Base-by-base conservation (phyloP, 2,329 filamentous ascomycete genomes). In the Phyllosticta ampelicida region DNA sequence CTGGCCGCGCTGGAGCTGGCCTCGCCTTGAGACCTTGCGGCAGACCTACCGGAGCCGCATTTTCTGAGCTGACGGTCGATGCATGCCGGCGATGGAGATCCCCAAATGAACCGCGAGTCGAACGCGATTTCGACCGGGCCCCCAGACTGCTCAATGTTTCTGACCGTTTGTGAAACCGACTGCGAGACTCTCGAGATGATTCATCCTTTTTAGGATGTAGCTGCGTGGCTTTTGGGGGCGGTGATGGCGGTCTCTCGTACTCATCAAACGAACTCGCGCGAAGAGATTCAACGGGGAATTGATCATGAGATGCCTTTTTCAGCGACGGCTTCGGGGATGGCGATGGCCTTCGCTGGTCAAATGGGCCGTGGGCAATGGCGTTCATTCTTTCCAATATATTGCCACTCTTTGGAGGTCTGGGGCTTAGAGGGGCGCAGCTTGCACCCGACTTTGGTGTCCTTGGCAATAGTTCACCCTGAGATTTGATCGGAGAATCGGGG, bases 281-380 rank as follows among this genome's bases (percentile, higher is more conserved):
- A 44, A 44, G 36, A 16, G 36, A n/a, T 44, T 5, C 36, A 16
- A 44, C 36, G 36, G 36, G 36, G n/a, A 44, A 44, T 44, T 44
- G 36, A 44, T 44, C 36, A 44, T 16, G 36, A n/a, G 36, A 44
- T n/a, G 36, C 16, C n/a, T 44, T 44, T 18, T 6, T 51, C n/a
- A 10, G 49, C 9, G 10, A 51, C 3, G 36, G 36, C 5, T 5
- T 44, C 13, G 36, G 36, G 11, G 36, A n/a, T n/a, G 36, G 36
- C 13, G 36, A 44, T 44, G 36, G 36, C n/a, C 61, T 77, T 78
- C 55, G 74, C 73, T 1, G 77, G 62, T 84, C 82, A 64, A 89
- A 87, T 0, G 86, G 85, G 0, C 84, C 85, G 1, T 85, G 82
- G 1, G 82, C 78, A 65, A 88, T 85, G 9, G 75, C 79, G 63